These are phyloP conservation scores for Coniochaeta prunicola DNA, from an alignment of 2,329 filamentous ascomycete species.

Conservation along the genomic window DNA sequence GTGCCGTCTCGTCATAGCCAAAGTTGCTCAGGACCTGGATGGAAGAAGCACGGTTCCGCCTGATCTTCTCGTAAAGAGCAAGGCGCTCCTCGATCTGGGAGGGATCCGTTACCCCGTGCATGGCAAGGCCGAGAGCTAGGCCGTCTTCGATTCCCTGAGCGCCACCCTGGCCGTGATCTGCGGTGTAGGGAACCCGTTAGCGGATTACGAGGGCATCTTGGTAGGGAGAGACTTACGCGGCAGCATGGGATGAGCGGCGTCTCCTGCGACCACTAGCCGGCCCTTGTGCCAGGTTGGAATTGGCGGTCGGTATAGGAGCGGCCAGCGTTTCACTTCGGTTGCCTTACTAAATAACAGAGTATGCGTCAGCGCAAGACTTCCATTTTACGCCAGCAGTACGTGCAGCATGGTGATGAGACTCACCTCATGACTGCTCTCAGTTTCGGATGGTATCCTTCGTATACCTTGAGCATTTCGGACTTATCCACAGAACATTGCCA, in stretches of 20 bases:
- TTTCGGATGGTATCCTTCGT: conserved; percentile 6
- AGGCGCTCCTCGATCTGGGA: conserved; percentile 1
- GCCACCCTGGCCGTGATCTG: conserved; percentile 2
- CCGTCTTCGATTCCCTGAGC: conserved; percentile 1
- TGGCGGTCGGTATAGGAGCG: conserved; percentile 19
- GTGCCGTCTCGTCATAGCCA: not conserved
- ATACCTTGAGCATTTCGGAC: conserved; percentile 5
- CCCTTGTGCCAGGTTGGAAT: conserved; percentile 18
- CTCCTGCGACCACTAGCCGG: conserved; percentile 3
- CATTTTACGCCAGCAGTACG: not conserved
- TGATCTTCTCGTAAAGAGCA: not conserved
- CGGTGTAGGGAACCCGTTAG: not conserved
- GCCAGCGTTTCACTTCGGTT: conserved; percentile 21
- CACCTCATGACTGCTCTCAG: conserved; percentile 5
- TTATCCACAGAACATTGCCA: conserved; percentile 7
- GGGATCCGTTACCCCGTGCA: not conserved
- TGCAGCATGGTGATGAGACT: not conserved
- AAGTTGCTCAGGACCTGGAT: conserved; percentile 1
- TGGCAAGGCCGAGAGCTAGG: not conserved
- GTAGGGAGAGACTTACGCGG: not conserved
- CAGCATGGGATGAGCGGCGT: conserved; percentile 2
- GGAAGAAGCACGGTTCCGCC: not conserved
- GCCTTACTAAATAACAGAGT: conserved; percentile 13
- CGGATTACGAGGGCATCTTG: not conserved
- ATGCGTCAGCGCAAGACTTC: not conserved